Evolutionary conservation across 176 grass and related monocot species (phyloP).

Genomic region (Juncus inflexus): DNA sequence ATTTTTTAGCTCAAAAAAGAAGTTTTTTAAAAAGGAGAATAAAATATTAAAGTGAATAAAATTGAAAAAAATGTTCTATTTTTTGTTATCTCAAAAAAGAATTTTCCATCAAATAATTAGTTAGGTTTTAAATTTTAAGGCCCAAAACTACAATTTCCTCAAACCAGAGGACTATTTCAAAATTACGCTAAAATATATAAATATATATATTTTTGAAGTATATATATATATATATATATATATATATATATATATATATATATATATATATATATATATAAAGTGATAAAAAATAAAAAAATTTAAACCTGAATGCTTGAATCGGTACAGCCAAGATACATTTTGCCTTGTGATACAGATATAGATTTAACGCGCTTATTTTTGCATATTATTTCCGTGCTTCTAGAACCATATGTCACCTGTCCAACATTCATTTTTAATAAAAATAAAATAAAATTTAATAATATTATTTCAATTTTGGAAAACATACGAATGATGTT

Average conservation of each 20-base stretch:
- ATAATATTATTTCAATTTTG: conserved; percentile 4
- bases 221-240: background rate
- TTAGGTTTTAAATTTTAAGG: background rate
- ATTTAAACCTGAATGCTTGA: conserved; percentile 83
- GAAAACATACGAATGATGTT: background rate
- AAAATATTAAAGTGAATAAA: background rate
- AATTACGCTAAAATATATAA: too few species aligned
- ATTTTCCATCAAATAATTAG: background rate
- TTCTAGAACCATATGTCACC: conserved; percentile 76
- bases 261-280: background rate
- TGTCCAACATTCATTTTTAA: conserved; percentile 29
- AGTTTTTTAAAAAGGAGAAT: too few species aligned
- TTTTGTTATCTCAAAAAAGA: conserved; percentile 2
- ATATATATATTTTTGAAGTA: background rate
- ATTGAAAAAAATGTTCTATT: background rate
- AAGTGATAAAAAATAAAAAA: conserved; percentile 7
- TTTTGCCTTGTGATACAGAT: conserved; percentile 66
- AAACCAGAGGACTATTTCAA: background rate
- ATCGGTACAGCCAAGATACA: conserved; percentile 83
- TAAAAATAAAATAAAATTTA: conserved; percentile 8
- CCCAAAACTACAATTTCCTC: background rate
- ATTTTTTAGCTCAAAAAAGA: too few species aligned
- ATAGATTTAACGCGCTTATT: conserved; percentile 73
- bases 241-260: too few species aligned
- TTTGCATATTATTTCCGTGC: conserved; percentile 67